Conservation (phyloP, 2,329 filamentous ascomycete genomes). For the Parascedosporium putredinis region DNA sequence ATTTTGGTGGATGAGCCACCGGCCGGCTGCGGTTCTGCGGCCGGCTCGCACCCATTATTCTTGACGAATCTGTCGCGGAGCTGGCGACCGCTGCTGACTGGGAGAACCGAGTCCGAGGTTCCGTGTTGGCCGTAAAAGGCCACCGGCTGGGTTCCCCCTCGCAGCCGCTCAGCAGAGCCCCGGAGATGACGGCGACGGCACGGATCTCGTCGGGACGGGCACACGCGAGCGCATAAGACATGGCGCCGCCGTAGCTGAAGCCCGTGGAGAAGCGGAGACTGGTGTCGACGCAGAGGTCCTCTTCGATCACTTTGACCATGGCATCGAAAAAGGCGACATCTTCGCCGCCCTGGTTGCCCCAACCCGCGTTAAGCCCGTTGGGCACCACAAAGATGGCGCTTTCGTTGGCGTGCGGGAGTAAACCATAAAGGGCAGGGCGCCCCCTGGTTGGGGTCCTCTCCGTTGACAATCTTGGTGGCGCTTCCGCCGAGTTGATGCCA, state of each 20-base stretch:
- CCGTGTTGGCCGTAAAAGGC: slow-evolving; percentile 30
- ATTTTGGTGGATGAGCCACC: background rate
- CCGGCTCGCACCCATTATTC: slow-evolving; percentile 24
- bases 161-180: slow-evolving; percentile 24
- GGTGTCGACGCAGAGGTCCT: slow-evolving; percentile 30
- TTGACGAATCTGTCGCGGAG: slow-evolving; percentile 27
- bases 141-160: slow-evolving; percentile 26
- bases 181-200: slow-evolving; percentile 26
- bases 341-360: slow-evolving; percentile 30
- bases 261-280: slow-evolving; percentile 35
- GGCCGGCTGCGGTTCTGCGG: background rate
- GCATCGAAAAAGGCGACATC: slow-evolving; percentile 28
- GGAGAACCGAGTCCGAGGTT: slow-evolving; percentile 24
- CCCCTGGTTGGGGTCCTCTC: slow-evolving; percentile 17
- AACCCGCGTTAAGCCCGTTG: slow-evolving; percentile 28
- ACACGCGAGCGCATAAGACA: slow-evolving; percentile 23
- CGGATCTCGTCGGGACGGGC: slow-evolving; percentile 25
- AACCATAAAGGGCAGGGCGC: slow-evolving; percentile 24
- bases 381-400: slow-evolving; percentile 32
- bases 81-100: slow-evolving; percentile 21
- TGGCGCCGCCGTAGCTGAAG: slow-evolving; percentile 28
- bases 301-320: slow-evolving; percentile 25
- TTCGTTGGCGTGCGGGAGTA: slow-evolving; percentile 24
- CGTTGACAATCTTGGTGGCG: slow-evolving; percentile 24
- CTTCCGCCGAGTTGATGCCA: slow-evolving; percentile 29